A percentile compares a stretch with the other conserved stretches of the same genome.
These are phyloP conservation scores for Phytophthora quininea DNA, from an alignment of 352 stramenopile genomes.

Conservation along the genomic window DNA sequence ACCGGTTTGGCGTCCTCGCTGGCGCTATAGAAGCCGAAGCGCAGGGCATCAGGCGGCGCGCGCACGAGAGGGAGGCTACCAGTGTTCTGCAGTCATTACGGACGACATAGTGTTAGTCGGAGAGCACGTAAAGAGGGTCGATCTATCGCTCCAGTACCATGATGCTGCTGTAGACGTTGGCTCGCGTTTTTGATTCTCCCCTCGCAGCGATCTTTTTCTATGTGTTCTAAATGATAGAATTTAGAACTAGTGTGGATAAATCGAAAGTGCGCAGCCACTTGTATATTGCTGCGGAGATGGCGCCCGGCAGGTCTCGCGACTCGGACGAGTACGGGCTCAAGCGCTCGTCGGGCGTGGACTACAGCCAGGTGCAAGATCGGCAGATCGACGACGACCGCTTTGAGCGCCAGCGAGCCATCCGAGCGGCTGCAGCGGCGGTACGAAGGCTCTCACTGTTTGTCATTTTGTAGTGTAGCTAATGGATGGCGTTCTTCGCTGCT, in stretches of 20 bases:
- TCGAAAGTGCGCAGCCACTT: no score
- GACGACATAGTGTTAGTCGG: background rate
- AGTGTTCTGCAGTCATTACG: conserved; percentile 48
- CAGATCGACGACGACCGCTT: conserved; percentile 88
- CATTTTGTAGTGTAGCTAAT: background rate
- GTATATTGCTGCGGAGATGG: conserved; percentile 6
- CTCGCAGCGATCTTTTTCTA: background rate
- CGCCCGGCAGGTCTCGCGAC: conserved; percentile 12
- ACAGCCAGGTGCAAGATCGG: conserved; percentile 78
- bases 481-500: background rate
- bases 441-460: background rate
- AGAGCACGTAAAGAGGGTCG: background rate
- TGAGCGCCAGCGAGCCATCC: conserved; percentile 70
- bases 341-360: conserved; percentile 83
- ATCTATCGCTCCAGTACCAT: conserved; percentile 6
- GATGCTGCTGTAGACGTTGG: background rate
- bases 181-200: conserved; percentile 1
- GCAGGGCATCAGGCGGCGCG: conserved; percentile 76
- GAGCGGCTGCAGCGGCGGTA: conserved; percentile 45
- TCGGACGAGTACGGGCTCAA: conserved; percentile 71
- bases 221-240: background rate
- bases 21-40: conserved; percentile 85
- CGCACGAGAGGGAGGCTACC: conserved; percentile 82
- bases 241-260: background rate
- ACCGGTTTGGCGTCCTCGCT: conserved; percentile 81